Percentiles rank a stretch among this genome's conserved stretches.
These are phyloP conservation scores for Geranium rotundifolium DNA, from an alignment of 345 rosid genomes.

Conservation along the genomic window DNA sequence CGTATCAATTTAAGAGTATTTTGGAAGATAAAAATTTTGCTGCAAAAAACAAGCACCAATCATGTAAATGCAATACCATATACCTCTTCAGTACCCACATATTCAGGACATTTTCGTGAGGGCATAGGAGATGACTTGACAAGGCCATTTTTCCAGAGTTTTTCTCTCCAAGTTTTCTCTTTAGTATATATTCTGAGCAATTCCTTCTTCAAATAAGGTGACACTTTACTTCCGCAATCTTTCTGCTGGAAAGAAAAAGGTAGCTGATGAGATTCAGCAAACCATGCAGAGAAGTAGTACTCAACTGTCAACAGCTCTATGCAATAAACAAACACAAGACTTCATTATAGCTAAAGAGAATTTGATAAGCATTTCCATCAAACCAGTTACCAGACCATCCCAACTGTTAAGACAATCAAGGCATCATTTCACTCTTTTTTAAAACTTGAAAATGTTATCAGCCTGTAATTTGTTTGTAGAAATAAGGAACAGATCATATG, in stretches of 20 bases:
- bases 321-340: background rate
- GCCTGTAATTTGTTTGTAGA: too few species aligned
- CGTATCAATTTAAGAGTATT: slow-evolving; percentile 1
- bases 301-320: background rate
- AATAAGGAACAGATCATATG: too few species aligned
- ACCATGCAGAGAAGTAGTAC: background rate
- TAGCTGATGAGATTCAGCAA: slow-evolving; percentile 2
- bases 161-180: slow-evolving; percentile 72
- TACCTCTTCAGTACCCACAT: slow-evolving; percentile 89
- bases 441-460: too few species aligned
- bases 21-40: background rate
- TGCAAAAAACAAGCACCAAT: slow-evolving; percentile 1
- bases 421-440: background rate
- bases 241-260: slow-evolving; percentile 24
- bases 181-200: slow-evolving; percentile 50
- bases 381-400: background rate
- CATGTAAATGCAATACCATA: too few species aligned
- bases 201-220: slow-evolving; percentile 63
- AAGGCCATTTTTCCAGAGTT: slow-evolving; percentile 73
- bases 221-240: slow-evolving; percentile 38
- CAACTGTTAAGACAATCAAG: background rate
- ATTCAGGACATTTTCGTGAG: slow-evolving; percentile 54
- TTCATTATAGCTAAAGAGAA: background rate
- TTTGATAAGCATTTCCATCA: background rate
- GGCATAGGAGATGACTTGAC: slow-evolving; percentile 69